phyloP scores from a whole-genome alignment of 2,329 filamentous ascomycete genomes.

The Exophiala viscosa region DNA sequence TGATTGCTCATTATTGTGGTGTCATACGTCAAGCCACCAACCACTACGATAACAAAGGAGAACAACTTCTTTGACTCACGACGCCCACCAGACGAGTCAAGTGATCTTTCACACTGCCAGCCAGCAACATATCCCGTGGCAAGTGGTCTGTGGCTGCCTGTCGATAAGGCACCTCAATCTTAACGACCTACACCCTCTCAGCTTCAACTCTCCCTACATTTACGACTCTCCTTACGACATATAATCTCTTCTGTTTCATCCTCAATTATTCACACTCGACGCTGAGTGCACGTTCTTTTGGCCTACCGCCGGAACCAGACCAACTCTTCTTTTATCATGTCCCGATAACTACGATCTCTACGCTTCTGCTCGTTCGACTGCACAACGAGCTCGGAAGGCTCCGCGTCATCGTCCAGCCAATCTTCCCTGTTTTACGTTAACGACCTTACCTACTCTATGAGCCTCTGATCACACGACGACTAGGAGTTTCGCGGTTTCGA shows the following conservation, averaged over 20 bases:
- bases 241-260: slow-evolving; percentile 6
- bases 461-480: slow-evolving; percentile 29
- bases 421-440: slow-evolving; percentile 25
- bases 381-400: slow-evolving; percentile 28
- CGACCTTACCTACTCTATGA: slow-evolving; percentile 28
- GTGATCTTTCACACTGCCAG: slow-evolving; percentile 8
- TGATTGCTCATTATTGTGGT: slow-evolving; percentile 17
- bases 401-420: slow-evolving; percentile 25
- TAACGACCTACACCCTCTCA: slow-evolving; percentile 9
- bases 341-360: slow-evolving; percentile 27
- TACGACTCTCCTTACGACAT: slow-evolving; percentile 10
- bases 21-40: slow-evolving; percentile 8
- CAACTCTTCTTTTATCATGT: slow-evolving; percentile 20
- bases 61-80: slow-evolving; percentile 10
- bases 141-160: slow-evolving; percentile 17
- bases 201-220: slow-evolving; percentile 4
- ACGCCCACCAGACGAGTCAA: slow-evolving; percentile 3
- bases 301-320: slow-evolving; percentile 22
- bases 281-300: slow-evolving; percentile 9
- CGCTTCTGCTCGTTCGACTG: slow-evolving; percentile 26
- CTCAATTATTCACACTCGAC: background rate
- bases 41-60: slow-evolving; percentile 22
- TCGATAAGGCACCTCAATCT: slow-evolving; percentile 13
- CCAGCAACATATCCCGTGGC: slow-evolving; percentile 7
- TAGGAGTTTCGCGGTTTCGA: slow-evolving; percentile 25